Percentiles rank a stretch among this genome's conserved stretches.
Conservation (phyloP, 2,329 filamentous ascomycete species). For the Davidsoniella virescens region DNA sequence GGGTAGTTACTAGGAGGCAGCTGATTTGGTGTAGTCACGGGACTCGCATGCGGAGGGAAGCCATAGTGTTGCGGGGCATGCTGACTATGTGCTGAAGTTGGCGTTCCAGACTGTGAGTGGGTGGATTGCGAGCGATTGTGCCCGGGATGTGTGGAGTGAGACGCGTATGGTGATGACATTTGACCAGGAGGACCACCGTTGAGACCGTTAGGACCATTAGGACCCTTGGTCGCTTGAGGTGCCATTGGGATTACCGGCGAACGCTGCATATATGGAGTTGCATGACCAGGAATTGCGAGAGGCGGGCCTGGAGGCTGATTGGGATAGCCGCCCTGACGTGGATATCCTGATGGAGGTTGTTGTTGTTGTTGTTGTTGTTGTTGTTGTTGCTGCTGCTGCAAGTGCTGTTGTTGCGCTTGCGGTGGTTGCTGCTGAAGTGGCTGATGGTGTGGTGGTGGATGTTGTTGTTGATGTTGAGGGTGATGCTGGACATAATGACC, state of each 20-base stretch:
- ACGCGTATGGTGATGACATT: no score
- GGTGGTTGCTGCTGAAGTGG: slow-evolving; percentile 18
- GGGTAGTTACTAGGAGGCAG: slow-evolving; percentile 16
- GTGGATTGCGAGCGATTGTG: slow-evolving; percentile 39
- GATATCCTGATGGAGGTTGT: slow-evolving; percentile 29
- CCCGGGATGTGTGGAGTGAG: slow-evolving; percentile 15
- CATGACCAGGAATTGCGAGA: slow-evolving; percentile 26
- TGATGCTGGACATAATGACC: not conserved
- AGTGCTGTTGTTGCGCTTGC: slow-evolving; percentile 20
- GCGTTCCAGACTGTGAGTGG: slow-evolving; percentile 39
- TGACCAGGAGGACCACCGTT: not conserved
- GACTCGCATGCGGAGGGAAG: slow-evolving; percentile 36
- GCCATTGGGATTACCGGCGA: slow-evolving; percentile 3
- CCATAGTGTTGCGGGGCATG: slow-evolving; percentile 19
- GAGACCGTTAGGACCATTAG: not conserved
- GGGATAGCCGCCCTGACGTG: slow-evolving; percentile 21
- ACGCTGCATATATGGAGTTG: slow-evolving; percentile 10
- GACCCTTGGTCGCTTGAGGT: not conserved
- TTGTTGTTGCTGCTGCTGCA: slow-evolving; percentile 18
- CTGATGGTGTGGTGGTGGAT: slow-evolving; percentile 18
- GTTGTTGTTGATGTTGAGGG: slow-evolving; percentile 19
- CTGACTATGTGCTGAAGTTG: slow-evolving; percentile 46
- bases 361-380: slow-evolving; percentile 26
- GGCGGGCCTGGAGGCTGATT: slow-evolving; percentile 33
- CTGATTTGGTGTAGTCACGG: slow-evolving; percentile 27